A percentile compares a stretch with the other conserved stretches of the same genome.
Conservation (phyloP, 768 basidiomycete genomes). For the Mycena polygramma region DNA sequence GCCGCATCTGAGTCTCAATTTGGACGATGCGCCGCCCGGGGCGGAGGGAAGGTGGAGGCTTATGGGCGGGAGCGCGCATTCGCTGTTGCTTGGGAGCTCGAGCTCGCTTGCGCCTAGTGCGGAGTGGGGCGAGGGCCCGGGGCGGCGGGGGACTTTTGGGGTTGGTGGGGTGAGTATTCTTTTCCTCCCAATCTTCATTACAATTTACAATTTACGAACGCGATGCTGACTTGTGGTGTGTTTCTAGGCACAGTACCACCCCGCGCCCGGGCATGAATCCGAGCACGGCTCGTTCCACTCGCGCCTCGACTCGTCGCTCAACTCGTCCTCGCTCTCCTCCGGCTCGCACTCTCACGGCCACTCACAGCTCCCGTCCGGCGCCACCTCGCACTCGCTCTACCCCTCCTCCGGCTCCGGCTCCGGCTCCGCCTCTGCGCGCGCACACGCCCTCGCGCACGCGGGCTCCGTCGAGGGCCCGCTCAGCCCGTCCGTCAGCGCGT, state of each 20-base stretch:
- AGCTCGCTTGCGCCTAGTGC: background rate
- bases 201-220: too few species aligned
- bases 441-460: slow-evolving; percentile 18
- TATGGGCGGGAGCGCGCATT: slow-evolving; percentile 25
- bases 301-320: slow-evolving; percentile 18
- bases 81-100: slow-evolving; percentile 17
- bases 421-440: slow-evolving; percentile 16
- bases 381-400: slow-evolving; percentile 24
- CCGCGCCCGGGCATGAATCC: slow-evolving; percentile 14
- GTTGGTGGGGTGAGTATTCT: background rate
- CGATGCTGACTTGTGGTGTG: background rate
- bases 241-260: slow-evolving; percentile 29
- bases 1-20: slow-evolving; percentile 34
- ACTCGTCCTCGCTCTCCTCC: slow-evolving; percentile 28
- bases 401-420: slow-evolving; percentile 27
- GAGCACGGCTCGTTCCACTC: slow-evolving; percentile 38
- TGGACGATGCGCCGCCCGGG: slow-evolving; percentile 38
- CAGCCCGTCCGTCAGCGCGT: slow-evolving; percentile 36
- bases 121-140: slow-evolving; percentile 13
- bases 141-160: slow-evolving; percentile 32
- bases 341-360: slow-evolving; percentile 16
- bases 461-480: slow-evolving; percentile 33
- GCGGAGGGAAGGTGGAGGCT: slow-evolving; percentile 34
- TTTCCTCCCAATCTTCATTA: too few species aligned
- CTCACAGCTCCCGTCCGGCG: background rate